phyloP scores from a whole-genome alignment of 257 asterid genomes.

The Striga asiatica region DNA sequence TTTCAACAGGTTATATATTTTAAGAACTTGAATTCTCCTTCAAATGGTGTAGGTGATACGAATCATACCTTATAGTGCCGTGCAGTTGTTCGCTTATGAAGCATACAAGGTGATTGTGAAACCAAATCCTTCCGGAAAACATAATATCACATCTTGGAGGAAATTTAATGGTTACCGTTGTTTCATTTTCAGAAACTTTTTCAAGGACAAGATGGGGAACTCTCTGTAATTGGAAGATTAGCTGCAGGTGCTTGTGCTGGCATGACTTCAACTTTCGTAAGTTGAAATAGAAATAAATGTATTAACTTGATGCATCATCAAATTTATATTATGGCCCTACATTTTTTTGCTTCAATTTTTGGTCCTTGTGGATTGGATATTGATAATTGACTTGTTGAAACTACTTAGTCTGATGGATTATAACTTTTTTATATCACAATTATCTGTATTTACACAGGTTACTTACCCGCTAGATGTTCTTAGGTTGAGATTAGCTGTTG shows the following conservation, averaged over 20 bases:
- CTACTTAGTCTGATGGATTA: constrained; percentile 8
- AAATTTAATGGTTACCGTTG: constrained; percentile 10
- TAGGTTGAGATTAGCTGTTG: constrained; percentile 85
- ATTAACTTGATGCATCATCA: constrained; percentile 17
- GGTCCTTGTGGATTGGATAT: no score
- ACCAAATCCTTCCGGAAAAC: constrained; percentile 7
- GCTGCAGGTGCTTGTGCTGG: constrained; percentile 99
- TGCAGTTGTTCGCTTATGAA: constrained; percentile 88
- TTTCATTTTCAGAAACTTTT: constrained; percentile 53
- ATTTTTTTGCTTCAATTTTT: neutral
- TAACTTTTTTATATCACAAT: constrained; percentile 10
- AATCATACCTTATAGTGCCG: constrained; percentile 90
- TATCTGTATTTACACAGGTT: constrained; percentile 38
- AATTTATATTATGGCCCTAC: no score
- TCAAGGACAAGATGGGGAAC: constrained; percentile 63
- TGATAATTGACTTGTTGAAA: no score
- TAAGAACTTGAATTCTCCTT: neutral
- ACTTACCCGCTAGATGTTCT: constrained; percentile 90
- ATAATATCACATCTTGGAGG: constrained; percentile 2
- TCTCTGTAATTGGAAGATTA: constrained; percentile 80
- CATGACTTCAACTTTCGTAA: constrained; percentile 99
- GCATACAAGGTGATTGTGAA: constrained; percentile 66
- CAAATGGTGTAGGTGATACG: constrained; percentile 67
- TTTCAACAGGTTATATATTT: neutral
- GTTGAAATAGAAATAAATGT: constrained; percentile 27